Conservation (phyloP, 805 yeast genomes). For the Ogataea angusta region DNA sequence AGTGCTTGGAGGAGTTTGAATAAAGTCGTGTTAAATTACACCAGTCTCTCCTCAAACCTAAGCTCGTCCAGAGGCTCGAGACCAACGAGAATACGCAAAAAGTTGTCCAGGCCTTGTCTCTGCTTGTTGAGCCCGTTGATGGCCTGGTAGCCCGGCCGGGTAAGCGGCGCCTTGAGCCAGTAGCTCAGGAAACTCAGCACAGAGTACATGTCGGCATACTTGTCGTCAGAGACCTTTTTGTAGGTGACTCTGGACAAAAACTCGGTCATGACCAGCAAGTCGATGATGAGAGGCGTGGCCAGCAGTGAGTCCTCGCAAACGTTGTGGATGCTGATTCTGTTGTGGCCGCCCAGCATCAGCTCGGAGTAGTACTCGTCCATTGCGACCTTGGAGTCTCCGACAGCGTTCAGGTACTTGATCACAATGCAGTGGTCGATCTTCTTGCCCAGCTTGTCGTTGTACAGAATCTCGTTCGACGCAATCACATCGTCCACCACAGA, state of each 20-base stretch:
- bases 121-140: conserved; percentile 95
- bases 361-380: conserved; percentile 98
- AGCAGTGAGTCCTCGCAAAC: conserved; percentile 94
- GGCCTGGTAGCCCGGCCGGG: conserved; percentile 86
- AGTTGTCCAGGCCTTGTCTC: conserved; percentile 87
- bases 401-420: conserved; percentile 90
- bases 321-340: conserved; percentile 88
- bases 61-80: conserved; percentile 86
- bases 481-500: conserved; percentile 94
- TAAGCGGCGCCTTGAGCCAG: conserved; percentile 96
- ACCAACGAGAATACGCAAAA: conserved; percentile 85
- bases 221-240: conserved; percentile 46
- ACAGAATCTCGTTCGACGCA: conserved; percentile 78
- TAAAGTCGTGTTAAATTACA: conserved; percentile 24
- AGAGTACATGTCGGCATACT: conserved; percentile 69
- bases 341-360: conserved; percentile 96
- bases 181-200: conserved; percentile 84
- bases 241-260: conserved; percentile 83
- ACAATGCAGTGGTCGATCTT: conserved; percentile 92
- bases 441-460: conserved; percentile 74
- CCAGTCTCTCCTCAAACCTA: conserved; percentile 88
- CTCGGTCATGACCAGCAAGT: conserved; percentile 85
- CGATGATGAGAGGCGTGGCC: conserved; percentile 93
- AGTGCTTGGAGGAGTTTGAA: conserved; percentile 73
- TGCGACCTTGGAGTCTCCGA: conserved; percentile 94